Evolutionary conservation across 306 rosid genomes (phyloP).

Genomic region (Rosa rugosa): DNA sequence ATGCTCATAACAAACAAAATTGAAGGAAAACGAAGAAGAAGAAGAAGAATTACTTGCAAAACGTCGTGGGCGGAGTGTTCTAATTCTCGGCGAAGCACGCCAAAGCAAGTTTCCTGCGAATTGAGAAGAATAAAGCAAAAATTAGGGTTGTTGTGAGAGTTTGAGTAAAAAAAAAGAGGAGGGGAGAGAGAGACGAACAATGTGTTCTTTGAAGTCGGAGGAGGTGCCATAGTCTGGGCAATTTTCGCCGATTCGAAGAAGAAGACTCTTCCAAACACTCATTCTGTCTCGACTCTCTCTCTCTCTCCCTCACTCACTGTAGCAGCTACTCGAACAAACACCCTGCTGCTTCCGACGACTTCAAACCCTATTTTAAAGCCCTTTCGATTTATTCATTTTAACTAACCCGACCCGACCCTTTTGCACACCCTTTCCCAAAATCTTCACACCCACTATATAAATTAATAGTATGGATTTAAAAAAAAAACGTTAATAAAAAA

Average conservation of each 20-base stretch:
- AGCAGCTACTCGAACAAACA: neutral
- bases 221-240: conserved; percentile 74
- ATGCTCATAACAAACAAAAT: neutral
- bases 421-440: neutral
- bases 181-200: conserved; percentile 44
- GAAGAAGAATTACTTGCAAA: conserved; percentile 42
- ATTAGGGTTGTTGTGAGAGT: conserved; percentile 2
- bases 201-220: conserved; percentile 89
- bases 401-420: too few relatives aligned
- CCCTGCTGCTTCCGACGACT: too few relatives aligned
- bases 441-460: too few relatives aligned
- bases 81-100: conserved; percentile 77
- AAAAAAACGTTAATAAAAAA: too few relatives aligned
- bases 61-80: conserved; percentile 70
- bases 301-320: too few relatives aligned
- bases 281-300: conserved; percentile 32
- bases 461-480: too few relatives aligned
- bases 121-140: neutral
- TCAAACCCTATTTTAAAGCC: too few relatives aligned
- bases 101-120: conserved; percentile 80
- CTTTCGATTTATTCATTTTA: too few relatives aligned
- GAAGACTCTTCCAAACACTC: conserved; percentile 82
- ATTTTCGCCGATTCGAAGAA: conserved; percentile 91
- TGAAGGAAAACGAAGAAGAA: neutral
- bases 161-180: neutral